These are phyloP conservation scores for Nevesoporus exiguus DNA, from an alignment of 768 basidiomycete species.

Conservation along the genomic window DNA sequence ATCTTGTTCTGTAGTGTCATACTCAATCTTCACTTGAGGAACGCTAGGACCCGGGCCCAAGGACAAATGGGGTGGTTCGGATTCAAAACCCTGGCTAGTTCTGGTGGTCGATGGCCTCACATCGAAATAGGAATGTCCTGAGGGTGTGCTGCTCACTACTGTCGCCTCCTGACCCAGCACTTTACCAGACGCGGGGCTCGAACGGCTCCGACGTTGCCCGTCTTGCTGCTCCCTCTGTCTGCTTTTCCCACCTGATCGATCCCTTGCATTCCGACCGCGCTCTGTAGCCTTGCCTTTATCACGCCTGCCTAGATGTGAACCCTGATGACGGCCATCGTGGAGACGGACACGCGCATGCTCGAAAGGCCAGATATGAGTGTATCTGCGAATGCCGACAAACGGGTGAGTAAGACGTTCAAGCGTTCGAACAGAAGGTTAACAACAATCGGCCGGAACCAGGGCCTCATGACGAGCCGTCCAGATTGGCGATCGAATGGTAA, in stretches of 20 bases:
- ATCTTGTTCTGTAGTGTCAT: conserved; percentile 21
- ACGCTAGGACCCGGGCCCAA: conserved; percentile 1
- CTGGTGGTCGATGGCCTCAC: background rate
- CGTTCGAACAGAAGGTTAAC: background rate
- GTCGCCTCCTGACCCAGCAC: background rate
- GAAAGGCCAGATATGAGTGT: conserved; percentile 97
- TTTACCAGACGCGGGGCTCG: conserved; percentile 15
- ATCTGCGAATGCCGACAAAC: conserved; percentile 43
- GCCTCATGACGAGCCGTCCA: too few relatives aligned
- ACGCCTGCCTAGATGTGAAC: conserved; percentile 27
- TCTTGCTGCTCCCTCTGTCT: conserved; percentile 2
- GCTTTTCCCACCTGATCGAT: conserved; percentile 4
- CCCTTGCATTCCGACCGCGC: conserved; percentile 12
- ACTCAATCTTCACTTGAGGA: conserved; percentile 24
- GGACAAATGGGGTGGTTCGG: background rate
- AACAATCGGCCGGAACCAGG: too few relatives aligned
- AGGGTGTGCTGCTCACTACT: background rate
- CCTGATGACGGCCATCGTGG: conserved; percentile 34
- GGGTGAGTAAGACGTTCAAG: conserved; percentile 5
- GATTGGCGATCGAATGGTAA: background rate
- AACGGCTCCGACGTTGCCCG: conserved; percentile 17
- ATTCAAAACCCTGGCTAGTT: background rate
- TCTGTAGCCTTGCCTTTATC: conserved; percentile 18
- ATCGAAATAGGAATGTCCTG: conserved; percentile 8
- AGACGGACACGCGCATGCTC: conserved; percentile 90